Evolutionary conservation across 176 grass and related monocot species (phyloP).

Genomic region (Oryza officinalis): DNA sequence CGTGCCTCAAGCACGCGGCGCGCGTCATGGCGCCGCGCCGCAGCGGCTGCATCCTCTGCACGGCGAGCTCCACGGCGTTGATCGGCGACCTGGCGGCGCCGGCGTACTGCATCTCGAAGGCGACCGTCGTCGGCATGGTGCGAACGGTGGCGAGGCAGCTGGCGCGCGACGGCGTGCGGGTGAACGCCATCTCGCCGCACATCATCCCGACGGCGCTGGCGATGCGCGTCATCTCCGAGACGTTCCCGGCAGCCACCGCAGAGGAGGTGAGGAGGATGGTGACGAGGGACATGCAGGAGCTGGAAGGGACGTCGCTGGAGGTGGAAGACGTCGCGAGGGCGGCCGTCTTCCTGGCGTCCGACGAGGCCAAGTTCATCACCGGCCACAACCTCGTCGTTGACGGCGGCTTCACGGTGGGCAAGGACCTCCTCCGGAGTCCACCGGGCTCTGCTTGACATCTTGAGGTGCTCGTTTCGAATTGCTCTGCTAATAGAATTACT

Average conservation of each 20-base stretch:
- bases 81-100: neutral
- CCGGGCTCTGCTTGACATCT: too few species aligned
- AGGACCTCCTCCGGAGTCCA: neutral
- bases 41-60: constrained; percentile 13
- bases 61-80: neutral
- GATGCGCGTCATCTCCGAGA: neutral
- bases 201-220: neutral
- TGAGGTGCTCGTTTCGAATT: too few species aligned
- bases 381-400: constrained; percentile 5
- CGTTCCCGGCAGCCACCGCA: neutral
- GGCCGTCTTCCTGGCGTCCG: constrained; percentile 8
- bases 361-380: neutral
- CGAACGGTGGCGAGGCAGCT: neutral
- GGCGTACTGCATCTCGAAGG: constrained; percentile 20
- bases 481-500: too few species aligned
- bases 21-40: too few species aligned
- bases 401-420: neutral
- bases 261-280: neutral
- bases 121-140: neutral
- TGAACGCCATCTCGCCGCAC: constrained; percentile 34
- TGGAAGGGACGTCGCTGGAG: neutral
- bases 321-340: neutral
- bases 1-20: too few species aligned
- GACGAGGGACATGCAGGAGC: neutral
- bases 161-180: constrained; percentile 1